Evolutionary conservation across 2,329 filamentous ascomycete species (phyloP).

Genomic region (Ophiostoma tasmaniense): DNA sequence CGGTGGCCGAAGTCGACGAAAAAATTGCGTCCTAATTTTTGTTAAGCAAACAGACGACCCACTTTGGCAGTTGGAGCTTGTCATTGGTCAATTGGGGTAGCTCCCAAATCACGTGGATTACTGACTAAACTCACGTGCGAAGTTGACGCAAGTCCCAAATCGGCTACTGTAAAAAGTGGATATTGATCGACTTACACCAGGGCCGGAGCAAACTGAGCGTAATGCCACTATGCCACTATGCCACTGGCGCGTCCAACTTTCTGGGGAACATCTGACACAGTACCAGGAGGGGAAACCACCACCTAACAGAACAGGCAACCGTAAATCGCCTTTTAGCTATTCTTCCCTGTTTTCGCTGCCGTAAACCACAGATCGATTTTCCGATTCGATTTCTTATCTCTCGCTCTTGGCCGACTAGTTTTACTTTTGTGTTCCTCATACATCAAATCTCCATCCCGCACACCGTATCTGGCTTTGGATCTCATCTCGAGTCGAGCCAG

Average conservation of each 20-base stretch:
- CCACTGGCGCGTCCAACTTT: conserved; percentile 1
- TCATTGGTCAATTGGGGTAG: background rate
- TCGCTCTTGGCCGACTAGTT: background rate
- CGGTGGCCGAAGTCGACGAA: conserved; percentile 1
- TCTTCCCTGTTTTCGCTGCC: background rate
- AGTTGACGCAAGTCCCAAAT: background rate
- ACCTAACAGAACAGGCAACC: background rate
- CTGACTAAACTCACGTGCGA: background rate
- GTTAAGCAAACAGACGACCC: background rate
- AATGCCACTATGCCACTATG: background rate
- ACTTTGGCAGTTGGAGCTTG: background rate
- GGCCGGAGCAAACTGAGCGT: conserved; percentile 2
- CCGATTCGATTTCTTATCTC: background rate
- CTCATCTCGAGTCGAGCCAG: background rate
- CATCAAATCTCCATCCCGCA: background rate
- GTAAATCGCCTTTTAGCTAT: background rate
- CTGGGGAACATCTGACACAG: background rate
- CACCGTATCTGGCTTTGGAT: background rate
- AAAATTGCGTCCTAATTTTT: conserved; percentile 3
- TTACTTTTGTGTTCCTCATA: background rate
- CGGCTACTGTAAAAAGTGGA: background rate
- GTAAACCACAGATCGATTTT: background rate
- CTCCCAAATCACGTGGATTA: background rate
- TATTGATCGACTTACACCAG: conserved; percentile 2
- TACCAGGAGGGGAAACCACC: no score